A percentile compares a stretch with the other conserved stretches of the same genome.
These are phyloP conservation scores for Cryptococcus sp. DNA, from an alignment of 1,284 basidiomycete species.

Conservation along the genomic window DNA sequence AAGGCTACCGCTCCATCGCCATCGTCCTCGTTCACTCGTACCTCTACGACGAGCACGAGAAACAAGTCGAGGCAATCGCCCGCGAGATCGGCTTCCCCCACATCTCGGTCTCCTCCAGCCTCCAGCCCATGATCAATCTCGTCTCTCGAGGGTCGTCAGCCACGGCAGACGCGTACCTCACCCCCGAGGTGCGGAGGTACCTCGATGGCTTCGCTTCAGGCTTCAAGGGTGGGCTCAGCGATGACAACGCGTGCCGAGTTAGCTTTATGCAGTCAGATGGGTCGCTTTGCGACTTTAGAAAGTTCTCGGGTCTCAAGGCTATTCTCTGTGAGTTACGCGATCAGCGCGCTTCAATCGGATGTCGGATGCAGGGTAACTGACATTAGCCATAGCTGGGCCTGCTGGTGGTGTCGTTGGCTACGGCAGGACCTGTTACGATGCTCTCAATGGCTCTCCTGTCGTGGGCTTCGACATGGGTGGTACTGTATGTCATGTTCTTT, in stretches of 20 bases:
- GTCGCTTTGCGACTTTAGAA: conserved; percentile 36
- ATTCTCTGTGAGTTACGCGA: conserved; percentile 30
- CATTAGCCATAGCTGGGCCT: conserved; percentile 43
- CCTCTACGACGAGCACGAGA: conserved; percentile 37
- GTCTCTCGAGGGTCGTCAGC: conserved; percentile 53
- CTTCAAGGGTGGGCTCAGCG: conserved; percentile 45
- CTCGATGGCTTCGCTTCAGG: conserved; percentile 51
- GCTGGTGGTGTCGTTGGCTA: conserved; percentile 57
- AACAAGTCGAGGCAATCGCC: conserved; percentile 33
- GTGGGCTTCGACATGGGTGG: conserved; percentile 57
- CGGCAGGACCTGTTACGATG: conserved; percentile 42
- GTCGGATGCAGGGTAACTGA: not conserved
- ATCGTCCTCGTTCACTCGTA: conserved; percentile 41
- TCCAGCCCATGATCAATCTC: conserved; percentile 53
- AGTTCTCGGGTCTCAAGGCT: conserved; percentile 38
- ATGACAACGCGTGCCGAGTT: conserved; percentile 41
- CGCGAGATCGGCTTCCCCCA: conserved; percentile 44
- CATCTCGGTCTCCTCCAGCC: conserved; percentile 32
- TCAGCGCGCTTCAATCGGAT: not conserved
- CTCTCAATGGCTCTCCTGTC: conserved; percentile 31
- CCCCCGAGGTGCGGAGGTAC: conserved; percentile 51
- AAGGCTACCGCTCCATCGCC: conserved; percentile 37
- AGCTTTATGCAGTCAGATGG: conserved; percentile 54
- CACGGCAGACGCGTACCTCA: conserved; percentile 56
- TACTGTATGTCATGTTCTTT: not conserved